Conservation (phyloP, 352 stramenopile genomes). For the Thraustotheca clavata region DNA sequence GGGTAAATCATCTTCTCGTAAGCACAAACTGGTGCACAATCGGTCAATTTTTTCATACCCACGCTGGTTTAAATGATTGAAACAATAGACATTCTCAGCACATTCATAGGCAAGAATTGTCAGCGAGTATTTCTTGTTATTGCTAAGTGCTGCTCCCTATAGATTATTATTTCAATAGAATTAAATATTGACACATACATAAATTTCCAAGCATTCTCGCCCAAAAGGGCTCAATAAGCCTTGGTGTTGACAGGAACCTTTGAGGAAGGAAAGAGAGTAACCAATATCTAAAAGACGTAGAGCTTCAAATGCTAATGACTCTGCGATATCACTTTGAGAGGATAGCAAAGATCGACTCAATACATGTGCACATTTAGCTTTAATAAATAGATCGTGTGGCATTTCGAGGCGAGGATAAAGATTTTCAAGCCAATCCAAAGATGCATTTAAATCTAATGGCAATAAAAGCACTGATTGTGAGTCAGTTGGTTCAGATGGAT, state of each 20-base stretch:
- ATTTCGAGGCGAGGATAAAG: slow-evolving; percentile 51
- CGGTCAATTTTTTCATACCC: slow-evolving; percentile 74
- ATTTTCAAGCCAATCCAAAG: slow-evolving; percentile 36
- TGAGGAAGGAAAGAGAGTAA: slow-evolving; percentile 25
- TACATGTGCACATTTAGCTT: slow-evolving; percentile 60
- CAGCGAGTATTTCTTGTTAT: slow-evolving; percentile 83
- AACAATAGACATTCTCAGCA: slow-evolving; percentile 45
- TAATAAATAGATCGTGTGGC: slow-evolving; percentile 45
- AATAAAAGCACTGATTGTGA: slow-evolving; percentile 43
- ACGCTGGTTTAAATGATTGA: slow-evolving; percentile 51
- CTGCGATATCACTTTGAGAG: slow-evolving; percentile 41
- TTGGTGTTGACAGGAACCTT: slow-evolving; percentile 25
- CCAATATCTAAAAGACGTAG: slow-evolving; percentile 57
- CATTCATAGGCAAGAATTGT: slow-evolving; percentile 72
- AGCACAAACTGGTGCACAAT: slow-evolving; percentile 57
- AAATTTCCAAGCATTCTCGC: slow-evolving; percentile 52
- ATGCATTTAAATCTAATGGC: slow-evolving; percentile 32
- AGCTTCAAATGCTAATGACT: slow-evolving; percentile 67
- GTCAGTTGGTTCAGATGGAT: slow-evolving; percentile 8
- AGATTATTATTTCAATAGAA: background rate
- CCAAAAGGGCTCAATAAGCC: slow-evolving; percentile 61
- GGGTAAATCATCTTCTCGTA: slow-evolving; percentile 67
- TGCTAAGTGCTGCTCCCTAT: slow-evolving; percentile 62
- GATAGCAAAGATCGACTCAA: slow-evolving; percentile 47
- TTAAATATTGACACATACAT: slow-evolving; percentile 16